Base-by-base conservation (phyloP, 2,329 filamentous ascomycete genomes). In the Chrysosporium queenslandicum region DNA sequence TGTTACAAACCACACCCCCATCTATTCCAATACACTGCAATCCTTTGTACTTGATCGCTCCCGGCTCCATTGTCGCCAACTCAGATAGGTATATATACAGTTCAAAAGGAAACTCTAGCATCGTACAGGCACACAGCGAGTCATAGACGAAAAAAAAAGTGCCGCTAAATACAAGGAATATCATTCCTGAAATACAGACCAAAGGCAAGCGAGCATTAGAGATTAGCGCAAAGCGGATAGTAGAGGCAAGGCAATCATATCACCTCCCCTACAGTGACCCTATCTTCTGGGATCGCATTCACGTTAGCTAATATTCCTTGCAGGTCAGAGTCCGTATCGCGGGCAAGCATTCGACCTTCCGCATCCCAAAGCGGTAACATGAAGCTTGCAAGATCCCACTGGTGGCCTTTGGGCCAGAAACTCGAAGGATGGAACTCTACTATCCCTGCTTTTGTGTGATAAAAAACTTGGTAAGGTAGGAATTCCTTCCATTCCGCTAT, bases 401-500 rank as follows among this genome's bases (percentile, higher is more conserved):
- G 27, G 27, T 48, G 47, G 36, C 50, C 50, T 29, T 51, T 25
- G n/a, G 50, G 53, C 53, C 59, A 63, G 2, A 29, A 49, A 2
- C 61, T 65, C 8, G 21, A 18, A 4, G 66, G 66, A 1, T 60
- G 1, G 21, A 77, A 64, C 2, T 64, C 32, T 8, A 79, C 64
- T n/a, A 60, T 51, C 0, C 75, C 75, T 0, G 63, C 65, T 1
- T 60, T 55, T 0, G 66, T 70, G 29, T 56, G 60, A 55, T 75
- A 75, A 25, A 50, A 46, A 8, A 71, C 56, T 2, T 58, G 56
- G 20, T 65, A 63, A 0, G 71, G 71, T 6, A 79, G 50, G 53
- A 78, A 76, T 37, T 68, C 66, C 11, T 61, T 61, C 65, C 77
- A 79, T 59, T 77, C 74, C 43, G 66, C 61, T n/a, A 78, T 57